Evolutionary conservation across 371 early-diverging fungal genomes (phyloP).

Genomic region (Haplosporangium sp.): DNA sequence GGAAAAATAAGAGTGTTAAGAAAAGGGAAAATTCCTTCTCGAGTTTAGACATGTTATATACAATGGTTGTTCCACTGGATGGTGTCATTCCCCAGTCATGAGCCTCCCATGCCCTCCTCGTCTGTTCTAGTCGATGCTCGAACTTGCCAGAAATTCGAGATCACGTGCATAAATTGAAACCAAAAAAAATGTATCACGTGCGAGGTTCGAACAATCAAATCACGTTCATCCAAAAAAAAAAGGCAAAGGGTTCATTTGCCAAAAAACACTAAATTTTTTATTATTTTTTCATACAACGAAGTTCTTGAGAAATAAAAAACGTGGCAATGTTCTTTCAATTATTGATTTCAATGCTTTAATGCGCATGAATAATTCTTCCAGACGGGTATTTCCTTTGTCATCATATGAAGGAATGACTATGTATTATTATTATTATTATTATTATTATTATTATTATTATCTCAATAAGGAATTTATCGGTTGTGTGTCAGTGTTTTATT

Average conservation of each 20-base stretch:
- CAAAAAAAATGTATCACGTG: not conserved
- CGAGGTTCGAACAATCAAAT: slow-evolving; percentile 18
- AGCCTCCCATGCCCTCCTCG: not conserved
- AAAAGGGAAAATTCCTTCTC: not conserved
- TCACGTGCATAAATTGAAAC: not conserved
- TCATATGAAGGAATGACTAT: no score
- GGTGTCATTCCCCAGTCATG: slow-evolving; percentile 4
- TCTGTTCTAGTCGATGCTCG: slow-evolving; percentile 3
- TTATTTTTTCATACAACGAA: not conserved
- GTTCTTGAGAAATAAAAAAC: no score
- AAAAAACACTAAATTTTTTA: no score
- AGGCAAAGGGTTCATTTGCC: no score
- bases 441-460: no score
- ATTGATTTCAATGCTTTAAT: no score
- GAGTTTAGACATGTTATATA: not conserved
- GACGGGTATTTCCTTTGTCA: no score
- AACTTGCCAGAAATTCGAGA: slow-evolving; percentile 9
- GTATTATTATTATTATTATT: no score
- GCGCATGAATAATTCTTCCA: no score
- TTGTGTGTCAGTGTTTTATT: no score
- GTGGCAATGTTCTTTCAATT: no score
- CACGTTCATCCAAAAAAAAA: slow-evolving; percentile 13
- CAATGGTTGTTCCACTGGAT: not conserved
- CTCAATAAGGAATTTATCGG: no score
- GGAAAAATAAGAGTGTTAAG: not conserved